phyloP scores from a whole-genome alignment of 257 asterid genomes.

The Vinca minor region DNA sequence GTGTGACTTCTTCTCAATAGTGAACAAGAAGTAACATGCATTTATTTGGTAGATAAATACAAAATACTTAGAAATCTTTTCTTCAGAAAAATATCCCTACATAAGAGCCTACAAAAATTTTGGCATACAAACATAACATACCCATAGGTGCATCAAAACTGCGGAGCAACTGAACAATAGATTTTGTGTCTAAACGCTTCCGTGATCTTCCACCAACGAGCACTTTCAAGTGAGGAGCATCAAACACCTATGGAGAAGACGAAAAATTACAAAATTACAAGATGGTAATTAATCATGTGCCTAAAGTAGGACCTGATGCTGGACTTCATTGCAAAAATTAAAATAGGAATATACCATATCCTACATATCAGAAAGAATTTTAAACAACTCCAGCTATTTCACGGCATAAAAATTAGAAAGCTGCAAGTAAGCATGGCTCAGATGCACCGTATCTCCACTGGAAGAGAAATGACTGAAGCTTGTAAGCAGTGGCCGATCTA shows the following conservation, averaged over 20 bases:
- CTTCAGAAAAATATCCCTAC: background rate
- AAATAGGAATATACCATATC: background rate
- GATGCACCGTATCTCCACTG: background rate
- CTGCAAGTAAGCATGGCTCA: background rate
- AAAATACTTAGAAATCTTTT: background rate
- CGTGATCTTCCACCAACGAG: constrained; percentile 52
- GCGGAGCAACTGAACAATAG: constrained; percentile 63
- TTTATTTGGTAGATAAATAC: background rate
- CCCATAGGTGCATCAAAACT: constrained; percentile 69
- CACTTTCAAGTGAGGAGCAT: constrained; percentile 62
- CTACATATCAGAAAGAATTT: background rate
- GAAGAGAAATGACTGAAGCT: background rate
- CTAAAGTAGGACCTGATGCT: background rate
- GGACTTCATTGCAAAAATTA: background rate
- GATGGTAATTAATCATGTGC: background rate
- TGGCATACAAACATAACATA: constrained; percentile 17
- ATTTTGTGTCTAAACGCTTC: constrained; percentile 63
- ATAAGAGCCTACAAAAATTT: background rate
- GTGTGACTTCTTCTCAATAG: background rate
- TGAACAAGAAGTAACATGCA: background rate
- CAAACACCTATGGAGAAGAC: constrained; percentile 54
- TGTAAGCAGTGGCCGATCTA: too few species aligned
- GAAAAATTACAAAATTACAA: background rate
- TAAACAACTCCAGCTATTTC: background rate
- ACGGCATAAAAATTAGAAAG: background rate